Base-by-base conservation (phyloP, 345 rosid genomes). In the Lumnitzera littorea region DNA sequence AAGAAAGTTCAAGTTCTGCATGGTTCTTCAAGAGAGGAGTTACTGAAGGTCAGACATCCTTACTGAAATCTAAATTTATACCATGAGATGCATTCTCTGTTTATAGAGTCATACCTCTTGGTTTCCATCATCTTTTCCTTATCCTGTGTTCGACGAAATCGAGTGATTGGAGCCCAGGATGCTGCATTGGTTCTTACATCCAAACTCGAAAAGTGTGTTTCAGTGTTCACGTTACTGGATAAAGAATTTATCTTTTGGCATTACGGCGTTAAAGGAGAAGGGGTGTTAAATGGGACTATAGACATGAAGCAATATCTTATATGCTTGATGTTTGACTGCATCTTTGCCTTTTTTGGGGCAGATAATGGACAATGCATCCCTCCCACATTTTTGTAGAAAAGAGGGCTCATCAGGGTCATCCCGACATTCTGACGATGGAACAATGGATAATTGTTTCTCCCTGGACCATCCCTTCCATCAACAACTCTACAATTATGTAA, bases 351-450 rank as follows among this genome's bases (percentile, higher is more conserved):
- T 25, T 54, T 63, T 27, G 13, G 68, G 76, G 78, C 84, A 95
- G 99, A 63, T 88, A 71, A 95, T 95, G 91, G 96, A 88, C 71
- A 78, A 77, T 63, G 78, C 81, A 51, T 85, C 99, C 49, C 91
- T 95, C 56, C 99, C 99, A 53, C 98, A 88, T 79, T 95, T 95
- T 72, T 90, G 96, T 73, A 78, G 71, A 73, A 80, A 76, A 67
- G 87, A 87, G 76, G 80, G 87, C 20, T 83, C 95, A 15, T 83
- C 95, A 15, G 87, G 91, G 64, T 86, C 99, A 57, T 80, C 96
- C 20, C 72, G 76, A 51, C 70, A 64, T 56, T 65, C 76, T 20
- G 75, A 67, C 61, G 70, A 72, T 24, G 79, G 79, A 64, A 70
- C 78, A 14, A 66, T n/a, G 0, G 86, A 84, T 53, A 82, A 80